Base-by-base conservation (phyloP, 2,329 filamentous ascomycete species). In the Ceratocystis cacaofunesta region DNA sequence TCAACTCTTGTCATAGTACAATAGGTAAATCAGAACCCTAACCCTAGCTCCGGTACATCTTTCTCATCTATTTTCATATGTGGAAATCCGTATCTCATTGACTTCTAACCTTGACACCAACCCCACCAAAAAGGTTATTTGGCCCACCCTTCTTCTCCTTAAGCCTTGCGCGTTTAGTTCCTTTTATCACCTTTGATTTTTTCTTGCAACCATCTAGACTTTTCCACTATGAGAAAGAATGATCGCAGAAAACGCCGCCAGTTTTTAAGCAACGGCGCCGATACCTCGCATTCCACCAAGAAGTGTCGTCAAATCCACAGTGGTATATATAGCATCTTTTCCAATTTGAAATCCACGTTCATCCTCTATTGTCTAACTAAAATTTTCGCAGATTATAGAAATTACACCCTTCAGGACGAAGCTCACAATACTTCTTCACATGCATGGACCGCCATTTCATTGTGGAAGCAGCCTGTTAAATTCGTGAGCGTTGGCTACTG, bases 401-500 rank as follows among this genome's bases (percentile, higher is more conserved):
- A 52, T 19, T 50, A 41, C 30, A 30, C 19, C 6, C 8, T 43
- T 30, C 15, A 36, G 7, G 46, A 55, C 28, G 62, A 63, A 55
- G n/a, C 25, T 36, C 28, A 36, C n/a, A 15, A 22, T 32, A 65
- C 22, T 4, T 32, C 28, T 0, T 69, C 70, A n/a, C 77, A 74
- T 75, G 73, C 72, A 17, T 69, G 70, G 41, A 76, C 75, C 65
- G 72, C 73, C 22, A 78, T 74, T 61, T 7, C 48, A 7, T 73
- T 85, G 8, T 76, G 82, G 64, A 73, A 75, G 55, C 76, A 75
- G 52, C 82, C 82, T 1, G 76, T 85, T 3, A 68, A 68, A 0
- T 85, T 85, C 65, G 73, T 83, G 60, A 83, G 80, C 67, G 78
- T 78, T n/a, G 82, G 82, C 4, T 70, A 76, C 52, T 77, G 77